These are phyloP conservation scores for Helichrysum umbraculigerum DNA, from an alignment of 129 eudicot species.

Conservation along the genomic window DNA sequence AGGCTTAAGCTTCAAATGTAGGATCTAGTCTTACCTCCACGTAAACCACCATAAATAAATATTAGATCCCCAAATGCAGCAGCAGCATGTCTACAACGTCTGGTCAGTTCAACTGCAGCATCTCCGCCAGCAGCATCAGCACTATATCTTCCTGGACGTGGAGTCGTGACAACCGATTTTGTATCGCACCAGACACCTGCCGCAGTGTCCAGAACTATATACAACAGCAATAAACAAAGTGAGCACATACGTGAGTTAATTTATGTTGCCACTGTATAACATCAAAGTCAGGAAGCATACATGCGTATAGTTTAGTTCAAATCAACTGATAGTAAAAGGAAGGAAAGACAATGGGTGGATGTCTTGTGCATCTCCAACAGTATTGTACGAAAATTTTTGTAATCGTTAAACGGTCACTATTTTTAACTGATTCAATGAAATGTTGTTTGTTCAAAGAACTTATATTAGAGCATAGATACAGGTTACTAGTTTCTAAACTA, in stretches of 20 bases:
- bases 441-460: neutral
- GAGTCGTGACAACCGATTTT: constrained; percentile 84
- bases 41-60: constrained; percentile 90
- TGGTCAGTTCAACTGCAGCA: constrained; percentile 89
- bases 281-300: neutral
- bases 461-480: neutral
- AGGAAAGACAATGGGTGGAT: neutral
- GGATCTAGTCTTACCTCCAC: constrained; percentile 75
- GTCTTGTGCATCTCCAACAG: constrained; percentile 13
- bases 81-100: constrained; percentile 97
- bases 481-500: neutral
- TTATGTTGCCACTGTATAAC: neutral
- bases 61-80: constrained; percentile 93
- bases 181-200: constrained; percentile 99
- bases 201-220: constrained; percentile 92
- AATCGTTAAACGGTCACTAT: neutral
- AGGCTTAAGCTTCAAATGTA: neutral
- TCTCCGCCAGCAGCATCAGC: constrained; percentile 99
- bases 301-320: neutral
- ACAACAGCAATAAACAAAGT: constrained; percentile 25
- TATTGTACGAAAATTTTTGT: neutral
- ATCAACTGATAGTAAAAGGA: constrained; percentile 13
- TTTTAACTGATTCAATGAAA: neutral
- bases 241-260: neutral
- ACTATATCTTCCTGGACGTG: constrained; percentile 90